These are phyloP conservation scores for Lentinula sp. DNA, from an alignment of 768 basidiomycete species.

Conservation along the genomic window DNA sequence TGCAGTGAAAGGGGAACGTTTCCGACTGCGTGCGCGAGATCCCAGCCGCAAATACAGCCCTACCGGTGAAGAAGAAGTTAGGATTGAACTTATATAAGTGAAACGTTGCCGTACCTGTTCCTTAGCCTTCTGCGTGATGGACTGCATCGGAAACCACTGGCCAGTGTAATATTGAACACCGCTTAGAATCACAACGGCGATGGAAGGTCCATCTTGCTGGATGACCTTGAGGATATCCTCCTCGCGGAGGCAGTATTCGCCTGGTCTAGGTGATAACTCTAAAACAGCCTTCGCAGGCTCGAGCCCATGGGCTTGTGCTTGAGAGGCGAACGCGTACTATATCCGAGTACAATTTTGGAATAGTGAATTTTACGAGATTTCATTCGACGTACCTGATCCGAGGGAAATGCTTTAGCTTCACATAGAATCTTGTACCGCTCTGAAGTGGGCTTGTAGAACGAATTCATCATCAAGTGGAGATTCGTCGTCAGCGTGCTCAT, in stretches of 20 bases:
- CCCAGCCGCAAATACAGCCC: slow-evolving; percentile 95
- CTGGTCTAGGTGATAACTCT: slow-evolving; percentile 71
- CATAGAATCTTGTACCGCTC: slow-evolving; percentile 90
- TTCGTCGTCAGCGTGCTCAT: slow-evolving; percentile 95
- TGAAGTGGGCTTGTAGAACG: slow-evolving; percentile 87
- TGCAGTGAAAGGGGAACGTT: slow-evolving; percentile 88
- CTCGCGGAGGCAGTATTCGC: slow-evolving; percentile 81
- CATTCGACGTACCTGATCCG: slow-evolving; percentile 65
- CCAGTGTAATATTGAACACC: slow-evolving; percentile 98
- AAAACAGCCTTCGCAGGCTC: slow-evolving; percentile 70
- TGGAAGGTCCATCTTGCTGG: slow-evolving; percentile 62
- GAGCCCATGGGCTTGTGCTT: slow-evolving; percentile 73
- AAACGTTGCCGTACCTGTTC: slow-evolving; percentile 52
- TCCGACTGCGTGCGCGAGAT: slow-evolving; percentile 92
- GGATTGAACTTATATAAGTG: not conserved
- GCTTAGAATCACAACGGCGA: slow-evolving; percentile 89
- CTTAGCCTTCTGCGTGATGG: slow-evolving; percentile 79
- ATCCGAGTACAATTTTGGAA: slow-evolving; percentile 7
- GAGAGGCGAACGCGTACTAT: slow-evolving; percentile 96
- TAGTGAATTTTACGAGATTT: slow-evolving; percentile 3
- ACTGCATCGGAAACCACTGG: slow-evolving; percentile 85
- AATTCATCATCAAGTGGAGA: slow-evolving; percentile 90
- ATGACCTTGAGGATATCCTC: slow-evolving; percentile 82
- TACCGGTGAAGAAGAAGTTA: slow-evolving; percentile 21
- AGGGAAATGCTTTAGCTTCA: slow-evolving; percentile 92